Conservation (phyloP, 805 yeast genomes). For the Vanderwaltozyma polyspora region DNA sequence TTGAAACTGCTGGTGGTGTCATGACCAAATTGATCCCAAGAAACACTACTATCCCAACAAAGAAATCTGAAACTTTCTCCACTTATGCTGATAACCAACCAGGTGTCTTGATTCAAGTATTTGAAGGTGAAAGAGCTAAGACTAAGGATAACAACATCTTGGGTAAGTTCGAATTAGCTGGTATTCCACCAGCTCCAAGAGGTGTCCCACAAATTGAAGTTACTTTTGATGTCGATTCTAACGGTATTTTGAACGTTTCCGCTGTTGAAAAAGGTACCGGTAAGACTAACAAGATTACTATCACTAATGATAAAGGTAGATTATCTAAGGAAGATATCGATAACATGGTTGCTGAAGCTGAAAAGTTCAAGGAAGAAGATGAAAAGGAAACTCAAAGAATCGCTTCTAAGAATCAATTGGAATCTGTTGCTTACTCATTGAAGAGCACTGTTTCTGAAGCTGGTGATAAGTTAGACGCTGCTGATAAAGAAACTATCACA, state of each 20-base stretch:
- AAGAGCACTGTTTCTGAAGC: slow-evolving; percentile 71
- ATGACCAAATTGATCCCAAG: slow-evolving; percentile 98
- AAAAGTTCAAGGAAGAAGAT: slow-evolving; percentile 93
- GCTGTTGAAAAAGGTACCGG: slow-evolving; percentile 98
- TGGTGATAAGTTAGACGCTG: slow-evolving; percentile 66
- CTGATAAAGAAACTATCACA: slow-evolving; percentile 60
- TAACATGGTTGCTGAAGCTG: slow-evolving; percentile 96
- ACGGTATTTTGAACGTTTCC: slow-evolving; percentile 93
- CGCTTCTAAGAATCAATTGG: slow-evolving; percentile 89
- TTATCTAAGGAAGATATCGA: slow-evolving; percentile 95
- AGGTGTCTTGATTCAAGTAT: slow-evolving; percentile 97
- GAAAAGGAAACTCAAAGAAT: slow-evolving; percentile 89
- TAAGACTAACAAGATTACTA: slow-evolving; percentile 91
- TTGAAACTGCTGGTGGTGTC: slow-evolving; percentile 99
- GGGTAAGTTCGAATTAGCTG: slow-evolving; percentile 92
- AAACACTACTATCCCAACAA: slow-evolving; percentile 96
- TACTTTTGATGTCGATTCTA: slow-evolving; percentile 92
- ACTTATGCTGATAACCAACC: slow-evolving; percentile 99
- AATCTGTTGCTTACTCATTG: slow-evolving; percentile 89
- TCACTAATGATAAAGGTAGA: slow-evolving; percentile 98
- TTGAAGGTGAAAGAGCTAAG: slow-evolving; percentile 96
- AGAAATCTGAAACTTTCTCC: slow-evolving; percentile 95
- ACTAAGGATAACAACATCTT: slow-evolving; percentile 93
- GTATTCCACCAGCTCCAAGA: slow-evolving; percentile 98
- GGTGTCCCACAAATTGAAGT: slow-evolving; percentile 98